Percentiles rank a stretch among this genome's conserved stretches.
Evolutionary conservation across 108 stramenopile genomes (phyloP).

Genomic region (Cylindrotheca closterium): DNA sequence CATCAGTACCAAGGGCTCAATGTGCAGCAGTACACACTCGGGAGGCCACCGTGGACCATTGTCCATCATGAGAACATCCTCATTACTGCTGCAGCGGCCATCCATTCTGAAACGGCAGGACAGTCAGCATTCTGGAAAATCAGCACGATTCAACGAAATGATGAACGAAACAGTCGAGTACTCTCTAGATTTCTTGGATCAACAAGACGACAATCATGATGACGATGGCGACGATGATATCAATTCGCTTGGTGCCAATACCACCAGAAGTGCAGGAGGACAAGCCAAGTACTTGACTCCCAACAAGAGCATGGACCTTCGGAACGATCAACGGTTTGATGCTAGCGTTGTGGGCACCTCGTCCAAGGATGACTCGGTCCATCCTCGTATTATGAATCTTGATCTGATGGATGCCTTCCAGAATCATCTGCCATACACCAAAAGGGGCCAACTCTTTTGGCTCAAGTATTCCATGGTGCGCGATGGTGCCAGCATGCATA

Average conservation of each 20-base stretch:
- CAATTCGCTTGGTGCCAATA: too few species aligned
- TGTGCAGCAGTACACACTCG: too few species aligned
- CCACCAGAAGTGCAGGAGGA: neutral
- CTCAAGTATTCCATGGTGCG: constrained; percentile 44
- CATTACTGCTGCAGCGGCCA: too few species aligned
- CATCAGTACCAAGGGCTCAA: too few species aligned
- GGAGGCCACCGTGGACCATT: too few species aligned
- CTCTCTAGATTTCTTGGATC: neutral
- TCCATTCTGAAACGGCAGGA: neutral
- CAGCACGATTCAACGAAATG: neutral
- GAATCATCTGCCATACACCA: constrained; percentile 34
- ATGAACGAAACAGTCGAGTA: neutral
- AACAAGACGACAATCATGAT: neutral
- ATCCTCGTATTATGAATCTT: constrained; percentile 37
- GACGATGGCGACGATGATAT: too few species aligned
- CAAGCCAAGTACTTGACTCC: neutral
- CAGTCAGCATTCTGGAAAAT: neutral
- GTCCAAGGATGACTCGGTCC: constrained; percentile 18
- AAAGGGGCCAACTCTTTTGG: constrained; percentile 43
- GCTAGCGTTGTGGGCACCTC: constrained; percentile 34
- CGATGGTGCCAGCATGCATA: constrained; percentile 47
- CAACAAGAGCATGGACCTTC: neutral
- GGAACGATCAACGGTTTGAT: constrained; percentile 13
- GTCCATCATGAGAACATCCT: too few species aligned
- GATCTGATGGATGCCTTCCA: constrained; percentile 42